Percentiles rank a stretch among this genome's conserved stretches.
These are phyloP conservation scores for Vigna trinervia DNA, from an alignment of 306 rosid genomes.

Conservation along the genomic window DNA sequence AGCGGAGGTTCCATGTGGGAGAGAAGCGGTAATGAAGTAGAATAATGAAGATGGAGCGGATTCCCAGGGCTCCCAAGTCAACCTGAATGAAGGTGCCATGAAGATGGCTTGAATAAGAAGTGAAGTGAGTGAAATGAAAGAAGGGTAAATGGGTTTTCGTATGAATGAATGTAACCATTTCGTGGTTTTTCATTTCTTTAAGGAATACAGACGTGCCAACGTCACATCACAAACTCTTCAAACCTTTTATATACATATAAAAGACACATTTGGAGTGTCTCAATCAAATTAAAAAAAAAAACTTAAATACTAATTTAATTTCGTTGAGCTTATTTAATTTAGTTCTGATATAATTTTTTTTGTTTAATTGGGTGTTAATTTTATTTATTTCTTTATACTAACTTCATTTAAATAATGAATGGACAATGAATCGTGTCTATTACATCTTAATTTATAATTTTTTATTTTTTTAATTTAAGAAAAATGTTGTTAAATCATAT, in stretches of 20 bases:
- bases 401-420: too few species aligned
- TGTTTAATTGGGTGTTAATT: too few species aligned
- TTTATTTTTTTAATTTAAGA: too few species aligned
- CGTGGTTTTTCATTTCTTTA: conserved; percentile 9
- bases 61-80: conserved; percentile 62
- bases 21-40: conserved; percentile 42
- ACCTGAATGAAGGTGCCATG: conserved; percentile 41
- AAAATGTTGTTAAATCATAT: too few species aligned
- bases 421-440: too few species aligned
- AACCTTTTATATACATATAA: not conserved
- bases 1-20: conserved; percentile 57
- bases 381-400: too few species aligned
- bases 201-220: not conserved
- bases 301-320: too few species aligned
- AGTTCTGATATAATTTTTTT: too few species aligned
- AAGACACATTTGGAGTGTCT: too few species aligned
- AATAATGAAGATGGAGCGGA: conserved; percentile 54
- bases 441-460: too few species aligned
- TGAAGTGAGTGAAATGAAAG: conserved; percentile 30
- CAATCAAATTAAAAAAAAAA: too few species aligned
- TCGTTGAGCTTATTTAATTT: too few species aligned
- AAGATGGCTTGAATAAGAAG: conserved; percentile 42
- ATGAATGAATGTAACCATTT: conserved; percentile 16
- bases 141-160: conserved; percentile 28
- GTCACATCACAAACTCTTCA: not conserved